Evolutionary conservation across 768 basidiomycete genomes (phyloP), one percentile per base, ranked within the genome.

Genomic region (Zangia roseola): DNA sequence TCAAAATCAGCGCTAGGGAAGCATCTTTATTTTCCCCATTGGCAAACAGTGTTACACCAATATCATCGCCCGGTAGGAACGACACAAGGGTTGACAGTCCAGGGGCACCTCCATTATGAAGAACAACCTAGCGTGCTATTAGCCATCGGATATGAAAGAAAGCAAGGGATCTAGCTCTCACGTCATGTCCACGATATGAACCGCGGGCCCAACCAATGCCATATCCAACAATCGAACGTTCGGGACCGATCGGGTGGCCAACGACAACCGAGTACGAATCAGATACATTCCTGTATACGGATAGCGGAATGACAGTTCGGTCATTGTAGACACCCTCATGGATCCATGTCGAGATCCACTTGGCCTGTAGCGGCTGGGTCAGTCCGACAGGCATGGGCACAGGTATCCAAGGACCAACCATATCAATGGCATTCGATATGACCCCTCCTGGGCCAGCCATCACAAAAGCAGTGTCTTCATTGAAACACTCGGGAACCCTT

Each of bases 381-480:
- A 20, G 4, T 14, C 14, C 4, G 4, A 13, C 3, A 28, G 10
- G 21, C 23, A 40, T 10, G 4, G 17, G 28, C 24, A 24, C 13
- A 7, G 23, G 24, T 1, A 14, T 10, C 20, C 6, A 17, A 13
- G 16, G n/a, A 54, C 72, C 10, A 23, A 73, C 77, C 70, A 79
- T 65, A 30, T 79, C 77, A 13, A 67, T 47, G 0, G 63, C 66
- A 21, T 52, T 74, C 26, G 76, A 73, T 21, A 76, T 73, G n/a
- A 78, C 31, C 1, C 75, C 77, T 2, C 72, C 74, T 0, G 75
- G 50, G 5, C 75, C 76, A 5, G 73, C 69, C 10, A 57, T 53
- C 10, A 65, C 23, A 1, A 61, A 54, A 8, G 47, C 56, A 6
- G 30, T 47, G 0, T 64, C 54, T 41, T 71, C 69, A 2, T 49